Base-by-base conservation (phyloP, 164 flowering plant genomes). In the Vitis rotundifolia region DNA sequence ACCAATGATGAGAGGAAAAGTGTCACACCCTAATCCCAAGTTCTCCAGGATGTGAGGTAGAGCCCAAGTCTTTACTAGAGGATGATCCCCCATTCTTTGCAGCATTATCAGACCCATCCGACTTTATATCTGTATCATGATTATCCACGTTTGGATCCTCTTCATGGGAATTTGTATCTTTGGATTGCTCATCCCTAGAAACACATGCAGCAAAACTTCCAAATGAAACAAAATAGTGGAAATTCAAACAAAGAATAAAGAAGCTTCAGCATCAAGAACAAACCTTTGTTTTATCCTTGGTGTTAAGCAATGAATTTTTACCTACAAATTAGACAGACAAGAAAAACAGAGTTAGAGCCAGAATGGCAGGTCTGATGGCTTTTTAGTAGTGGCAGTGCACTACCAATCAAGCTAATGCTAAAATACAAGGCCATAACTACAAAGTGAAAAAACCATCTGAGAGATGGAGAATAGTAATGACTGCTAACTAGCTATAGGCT, bases 61-160 rank as follows among this genome's bases (percentile, higher is more conserved):
- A 60, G 28, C 58, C 80, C 59, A 81, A 61, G 68, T 79, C 80
- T 74, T 74, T 80, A 71, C 85, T 78, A 51, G 92, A 84, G 67
- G 84, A 75, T 65, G 89, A 79, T 49, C 80, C 79, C 28, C 31
- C 49, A 60, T 83, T 85, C 59, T 62, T 64, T 28, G 72, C 68
- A 51, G 78, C 55, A 53, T 62, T 75, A 58, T 80, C 87, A 61
- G 92, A 84, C 52, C 68, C 81, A 69, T 88, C 81, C 56, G 94
- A 89, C 47, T 76, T 83, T 53, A 63, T 75, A 22, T 79, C 88
- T 22, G 44, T 26, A 44, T 82, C 87, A 55, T 73, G 80, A 66
- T 62, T 55, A 59, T 85, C 82, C 57, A 44, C 68, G 58, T 63
- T 76, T 10, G 22, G 50, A 59, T 75, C 85, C 61, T 84, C 87